Evolutionary conservation across 331 rosid genomes (phyloP).

Genomic region (Malus hybrid): DNA sequence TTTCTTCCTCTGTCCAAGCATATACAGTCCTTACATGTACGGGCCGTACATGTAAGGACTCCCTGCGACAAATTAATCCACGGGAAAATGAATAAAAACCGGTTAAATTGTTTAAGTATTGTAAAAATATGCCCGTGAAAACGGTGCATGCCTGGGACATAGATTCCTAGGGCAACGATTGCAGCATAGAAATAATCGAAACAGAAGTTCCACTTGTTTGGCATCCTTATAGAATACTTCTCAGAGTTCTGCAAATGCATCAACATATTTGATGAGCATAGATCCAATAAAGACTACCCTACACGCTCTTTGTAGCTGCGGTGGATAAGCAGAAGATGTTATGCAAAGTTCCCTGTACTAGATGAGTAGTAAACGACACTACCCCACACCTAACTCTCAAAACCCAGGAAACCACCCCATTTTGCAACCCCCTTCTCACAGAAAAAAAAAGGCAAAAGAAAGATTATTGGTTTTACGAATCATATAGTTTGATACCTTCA

Average conservation of each 20-base stretch:
- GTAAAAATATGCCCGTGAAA: background rate
- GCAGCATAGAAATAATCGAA: slow-evolving; percentile 61
- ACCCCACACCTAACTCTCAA: background rate
- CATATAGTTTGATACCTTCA: slow-evolving; percentile 44
- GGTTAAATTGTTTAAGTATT: background rate
- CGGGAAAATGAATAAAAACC: background rate
- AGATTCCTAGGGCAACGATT: slow-evolving; percentile 42
- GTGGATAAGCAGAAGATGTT: background rate
- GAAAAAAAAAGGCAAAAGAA: background rate
- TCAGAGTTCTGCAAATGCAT: slow-evolving; percentile 60
- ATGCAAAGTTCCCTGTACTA: background rate
- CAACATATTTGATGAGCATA: background rate
- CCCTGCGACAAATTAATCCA: slow-evolving; percentile 45
- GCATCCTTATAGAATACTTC: slow-evolving; percentile 79
- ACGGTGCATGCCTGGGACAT: slow-evolving; percentile 69
- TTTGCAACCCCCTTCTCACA: background rate
- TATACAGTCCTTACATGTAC: no score
- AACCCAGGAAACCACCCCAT: background rate
- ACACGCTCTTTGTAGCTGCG: background rate
- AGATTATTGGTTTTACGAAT: background rate
- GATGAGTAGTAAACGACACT: background rate
- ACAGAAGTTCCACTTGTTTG: slow-evolving; percentile 81
- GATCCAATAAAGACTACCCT: background rate
- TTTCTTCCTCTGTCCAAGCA: slow-evolving; percentile 80
- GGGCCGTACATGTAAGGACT: slow-evolving; percentile 69